These are phyloP conservation scores for Cephaloascus fragrans DNA, from an alignment of 805 yeast species.

Conservation along the genomic window DNA sequence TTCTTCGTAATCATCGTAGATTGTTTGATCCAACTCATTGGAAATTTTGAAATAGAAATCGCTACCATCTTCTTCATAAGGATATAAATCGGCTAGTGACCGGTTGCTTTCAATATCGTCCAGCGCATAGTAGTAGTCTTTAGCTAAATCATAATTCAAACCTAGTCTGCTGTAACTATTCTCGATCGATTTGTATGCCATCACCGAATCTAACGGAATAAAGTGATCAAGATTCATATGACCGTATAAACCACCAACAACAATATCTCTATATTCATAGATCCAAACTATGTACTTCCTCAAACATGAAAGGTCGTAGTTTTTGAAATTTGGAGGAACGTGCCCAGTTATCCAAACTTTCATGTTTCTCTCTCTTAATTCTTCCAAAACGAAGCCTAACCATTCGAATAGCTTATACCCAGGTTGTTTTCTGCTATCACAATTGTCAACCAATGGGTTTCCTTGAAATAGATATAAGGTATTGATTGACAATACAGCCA, in stretches of 20 bases:
- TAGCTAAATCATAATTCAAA: constrained; percentile 11
- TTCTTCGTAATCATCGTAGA: constrained; percentile 5
- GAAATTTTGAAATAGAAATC: constrained; percentile 10
- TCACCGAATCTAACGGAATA: constrained; percentile 61
- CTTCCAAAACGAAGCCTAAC: constrained; percentile 68
- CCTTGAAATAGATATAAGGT: constrained; percentile 66
- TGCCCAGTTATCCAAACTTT: constrained; percentile 87
- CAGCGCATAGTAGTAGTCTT: constrained; percentile 15
- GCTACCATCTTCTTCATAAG: constrained; percentile 9
- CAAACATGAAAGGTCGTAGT: constrained; percentile 63
- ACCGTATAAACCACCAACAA: constrained; percentile 77
- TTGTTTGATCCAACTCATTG: constrained; percentile 8
- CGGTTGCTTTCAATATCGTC: constrained; percentile 9
- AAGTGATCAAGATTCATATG: constrained; percentile 90
- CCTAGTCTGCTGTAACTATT: constrained; percentile 9
- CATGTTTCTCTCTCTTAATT: constrained; percentile 61
- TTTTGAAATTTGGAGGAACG: constrained; percentile 79
- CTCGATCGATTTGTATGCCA: constrained; percentile 48
- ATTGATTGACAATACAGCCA: constrained; percentile 74
- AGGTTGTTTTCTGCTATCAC: constrained; percentile 65
- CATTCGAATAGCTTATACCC: constrained; percentile 71
- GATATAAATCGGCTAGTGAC: not conserved
- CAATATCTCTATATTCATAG: constrained; percentile 74
- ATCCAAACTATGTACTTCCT: constrained; percentile 74
- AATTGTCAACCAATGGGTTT: constrained; percentile 76